Evolutionary conservation across 2,329 filamentous ascomycete species (phyloP).

Genomic region (Cordyceps cateniannulata): DNA sequence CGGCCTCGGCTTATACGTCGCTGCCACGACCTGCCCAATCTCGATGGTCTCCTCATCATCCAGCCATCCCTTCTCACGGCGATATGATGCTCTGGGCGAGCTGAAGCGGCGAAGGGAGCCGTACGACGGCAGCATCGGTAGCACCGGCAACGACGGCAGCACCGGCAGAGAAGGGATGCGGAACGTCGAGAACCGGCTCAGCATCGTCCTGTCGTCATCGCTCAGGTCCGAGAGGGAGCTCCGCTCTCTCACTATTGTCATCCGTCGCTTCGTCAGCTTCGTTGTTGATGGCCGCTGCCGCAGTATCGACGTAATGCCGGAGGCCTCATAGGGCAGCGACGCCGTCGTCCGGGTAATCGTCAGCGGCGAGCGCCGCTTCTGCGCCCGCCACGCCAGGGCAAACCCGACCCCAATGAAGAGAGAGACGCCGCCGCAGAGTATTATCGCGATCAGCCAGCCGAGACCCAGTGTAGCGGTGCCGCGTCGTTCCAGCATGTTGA

Average conservation of each 20-base stretch:
- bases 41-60: constrained; percentile 41
- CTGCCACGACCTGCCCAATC: not conserved
- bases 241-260: constrained; percentile 11
- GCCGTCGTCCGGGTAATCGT: constrained; percentile 14
- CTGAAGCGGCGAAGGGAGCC: constrained; percentile 21
- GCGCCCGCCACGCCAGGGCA: constrained; percentile 33
- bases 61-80: constrained; percentile 35
- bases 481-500: not conserved
- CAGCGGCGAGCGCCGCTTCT: constrained; percentile 16
- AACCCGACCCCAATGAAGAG: constrained; percentile 38
- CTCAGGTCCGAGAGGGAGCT: not conserved
- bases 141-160: constrained; percentile 26
- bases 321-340: constrained; percentile 5
- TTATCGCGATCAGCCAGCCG: constrained; percentile 38
- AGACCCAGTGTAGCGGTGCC: constrained; percentile 21
- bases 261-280: constrained; percentile 26
- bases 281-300: constrained; percentile 18
- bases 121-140: constrained; percentile 27
- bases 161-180: constrained; percentile 20
- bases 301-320: constrained; percentile 3
- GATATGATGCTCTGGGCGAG: constrained; percentile 20
- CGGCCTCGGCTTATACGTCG: constrained; percentile 16
- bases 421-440: constrained; percentile 40
- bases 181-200: constrained; percentile 26
- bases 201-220: not conserved